Evolutionary conservation across 2,329 filamentous ascomycete species (phyloP), one percentile per base, ranked within the genome.

Genomic region (Boeremia exigua): DNA sequence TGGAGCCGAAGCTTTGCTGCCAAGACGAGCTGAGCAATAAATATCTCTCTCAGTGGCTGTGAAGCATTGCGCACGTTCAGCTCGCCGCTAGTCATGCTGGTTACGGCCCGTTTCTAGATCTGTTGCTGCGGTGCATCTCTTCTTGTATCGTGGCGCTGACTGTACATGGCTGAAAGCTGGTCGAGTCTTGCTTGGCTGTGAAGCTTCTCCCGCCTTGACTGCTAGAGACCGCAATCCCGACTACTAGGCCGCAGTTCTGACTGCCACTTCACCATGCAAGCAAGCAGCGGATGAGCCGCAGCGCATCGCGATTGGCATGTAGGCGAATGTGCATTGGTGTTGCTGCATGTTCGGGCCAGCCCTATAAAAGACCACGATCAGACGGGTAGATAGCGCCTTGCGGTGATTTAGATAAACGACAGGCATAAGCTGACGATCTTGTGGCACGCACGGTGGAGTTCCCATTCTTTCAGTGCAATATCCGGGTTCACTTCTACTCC

Each of bases 151-250:
- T 52, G 54, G 48, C 48, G 48, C 34, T 33, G 43, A 36, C 29
- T 39, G 29, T 23, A 15, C 34, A 38, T 17, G 38, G 48, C 48
- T 52, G 54, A 45, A 53, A 56, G 36, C 47, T 36, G 46, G 47
- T 37, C 48, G 36, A 52, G 44, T 44, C 28, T 40, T 25, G 19
- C 57, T 58, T 53, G 54, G 51, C 54, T 25, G 6, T 30, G 52
- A 59, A 62, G 60, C 60, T 63, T 63, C 46, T 33, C 34, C 34
- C 47, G 44, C 12, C 45, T 54, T 61, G 36, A 48, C 58, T 49
- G 19, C 32, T 53, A 23, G 19, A 23, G 19, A 23, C 19, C 19
- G 5, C 19, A 23, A 23, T 23, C 19, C 19, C 19, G 19, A 23
- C 19, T 23, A 23, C 19, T 43, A 54, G 52, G 52, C 45, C 47